These are phyloP conservation scores for Saturnispora silvae DNA, from an alignment of 805 yeast species.

Conservation along the genomic window DNA sequence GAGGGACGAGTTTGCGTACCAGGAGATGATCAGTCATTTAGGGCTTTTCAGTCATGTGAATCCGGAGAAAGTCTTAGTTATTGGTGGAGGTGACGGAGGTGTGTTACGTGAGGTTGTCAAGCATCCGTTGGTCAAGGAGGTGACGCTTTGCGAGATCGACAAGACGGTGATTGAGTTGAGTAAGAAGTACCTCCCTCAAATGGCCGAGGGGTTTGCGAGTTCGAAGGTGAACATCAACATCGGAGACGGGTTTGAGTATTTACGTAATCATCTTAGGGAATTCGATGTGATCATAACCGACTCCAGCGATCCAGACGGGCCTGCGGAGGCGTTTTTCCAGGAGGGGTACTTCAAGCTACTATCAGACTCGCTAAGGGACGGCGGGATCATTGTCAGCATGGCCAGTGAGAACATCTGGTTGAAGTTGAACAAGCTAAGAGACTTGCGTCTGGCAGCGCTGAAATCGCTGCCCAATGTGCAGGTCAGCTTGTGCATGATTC, in stretches of 20 bases:
- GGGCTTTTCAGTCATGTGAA: conserved; percentile 68
- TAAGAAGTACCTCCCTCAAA: conserved; percentile 60
- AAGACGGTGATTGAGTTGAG: conserved; percentile 66
- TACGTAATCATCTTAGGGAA: conserved; percentile 38
- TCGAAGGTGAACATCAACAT: conserved; percentile 57
- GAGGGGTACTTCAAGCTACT: conserved; percentile 63
- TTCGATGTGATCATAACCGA: conserved; percentile 85
- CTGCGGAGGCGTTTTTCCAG: conserved; percentile 85
- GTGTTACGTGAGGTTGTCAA: conserved; percentile 90
- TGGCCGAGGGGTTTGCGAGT: conserved; percentile 59
- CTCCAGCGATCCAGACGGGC: conserved; percentile 89
- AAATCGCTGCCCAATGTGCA: conserved; percentile 50
- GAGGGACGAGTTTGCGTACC: conserved; percentile 88
- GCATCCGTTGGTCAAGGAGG: conserved; percentile 78
- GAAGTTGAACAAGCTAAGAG: conserved; percentile 41
- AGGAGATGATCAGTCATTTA: conserved; percentile 80
- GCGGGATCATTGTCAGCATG: conserved; percentile 61
- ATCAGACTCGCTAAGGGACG: conserved; percentile 46
- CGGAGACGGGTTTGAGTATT: conserved; percentile 75
- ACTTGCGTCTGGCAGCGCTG: conserved; percentile 37
- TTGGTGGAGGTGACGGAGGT: conserved; percentile 99
- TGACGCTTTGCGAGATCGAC: conserved; percentile 88
- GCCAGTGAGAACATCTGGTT: conserved; percentile 80
- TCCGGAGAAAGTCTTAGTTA: conserved; percentile 85
- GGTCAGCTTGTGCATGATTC: conserved; percentile 74